A percentile compares a stretch with the other conserved stretches of the same genome.
Conservation (phyloP, 805 yeast species). For the Yamadazyma tumulicola region DNA sequence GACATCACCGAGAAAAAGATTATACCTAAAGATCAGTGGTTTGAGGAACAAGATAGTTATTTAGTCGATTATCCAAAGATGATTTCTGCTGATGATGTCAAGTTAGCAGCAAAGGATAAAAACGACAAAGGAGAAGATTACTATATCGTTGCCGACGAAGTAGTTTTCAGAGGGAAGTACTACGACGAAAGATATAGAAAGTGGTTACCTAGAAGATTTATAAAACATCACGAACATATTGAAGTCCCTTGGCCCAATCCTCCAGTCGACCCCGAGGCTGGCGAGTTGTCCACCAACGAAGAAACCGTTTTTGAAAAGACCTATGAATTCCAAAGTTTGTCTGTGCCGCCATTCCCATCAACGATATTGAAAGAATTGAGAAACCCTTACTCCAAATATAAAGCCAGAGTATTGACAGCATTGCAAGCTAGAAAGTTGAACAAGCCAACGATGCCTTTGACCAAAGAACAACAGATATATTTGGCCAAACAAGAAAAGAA, state of each 20-base stretch:
- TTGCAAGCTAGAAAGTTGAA: conserved; percentile 58
- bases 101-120: conserved; percentile 73
- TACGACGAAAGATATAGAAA: conserved; percentile 71
- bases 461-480: conserved; percentile 59
- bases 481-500: conserved; percentile 45
- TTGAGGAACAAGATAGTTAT: conserved; percentile 66
- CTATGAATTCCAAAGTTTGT: conserved; percentile 64
- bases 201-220: conserved; percentile 75
- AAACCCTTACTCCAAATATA: conserved; percentile 71
- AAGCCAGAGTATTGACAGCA: conserved; percentile 49
- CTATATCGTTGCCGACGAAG: conserved; percentile 75
- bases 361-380: conserved; percentile 67
- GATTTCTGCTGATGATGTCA: conserved; percentile 56
- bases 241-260: conserved; percentile 92
- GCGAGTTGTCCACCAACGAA: conserved; percentile 53
- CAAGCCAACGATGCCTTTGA: conserved; percentile 76
- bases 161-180: conserved; percentile 64
- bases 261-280: conserved; percentile 48
- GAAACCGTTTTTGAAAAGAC: conserved; percentile 67
- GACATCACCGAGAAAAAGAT: conserved; percentile 64
- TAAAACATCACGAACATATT: conserved; percentile 63
- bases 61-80: conserved; percentile 66
- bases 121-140: conserved; percentile 60
- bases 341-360: conserved; percentile 64
- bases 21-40: conserved; percentile 73